Evolutionary conservation across 2,329 filamentous ascomycete species (phyloP), one percentile per base, ranked within the genome.

Genomic region (Fusarium falciforme): DNA sequence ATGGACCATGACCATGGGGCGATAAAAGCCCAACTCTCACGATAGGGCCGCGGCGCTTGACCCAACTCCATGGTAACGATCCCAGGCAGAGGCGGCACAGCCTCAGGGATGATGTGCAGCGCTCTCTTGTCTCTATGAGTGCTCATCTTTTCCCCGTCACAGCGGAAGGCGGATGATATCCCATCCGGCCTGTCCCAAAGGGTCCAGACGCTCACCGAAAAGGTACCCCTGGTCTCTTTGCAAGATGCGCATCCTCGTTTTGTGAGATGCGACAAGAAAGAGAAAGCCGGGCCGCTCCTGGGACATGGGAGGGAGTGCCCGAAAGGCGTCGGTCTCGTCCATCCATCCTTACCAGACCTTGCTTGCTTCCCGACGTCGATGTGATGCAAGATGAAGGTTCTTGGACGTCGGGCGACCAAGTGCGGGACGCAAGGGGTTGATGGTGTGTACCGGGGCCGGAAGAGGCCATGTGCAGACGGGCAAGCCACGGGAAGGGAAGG

Each of bases 221-320:
- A 25, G 42, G 42, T 17, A 16, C 42, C 55, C 52, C 42, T 42
- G 67, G 65, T 47, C 63, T 16, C 68, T 59, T 29, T 64, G 52
- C 58, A 47, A 66, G 61, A 65, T 64, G 66, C 59, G 71, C 57
- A 59, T 47, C 35, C 62, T 57, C 60, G 27, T 68, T 75, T 77
- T 77, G 57, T 77, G 76, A 77, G 60, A 77, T 77, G 36, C 71
- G 75, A 75, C 61, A 42, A 64, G 59, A 63, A 27, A 73, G 64
- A 22, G 49, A 49, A 65, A 47, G 61, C 16, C 35, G 31, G 64
- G 52, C 67, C 61, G 49, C 36, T 29, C n/a, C 38, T 58, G 36
- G 38, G 27, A 42, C 47, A 52, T 52, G 35, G 65, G 36, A 73
- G 67, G 64, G 73, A 77, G 75, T 74, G 75, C 40, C 76, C 72